Evolutionary conservation across 2,329 filamentous ascomycete species (phyloP), one percentile per base, ranked within the genome.

Genomic region (Ceratocystis harringtonii): DNA sequence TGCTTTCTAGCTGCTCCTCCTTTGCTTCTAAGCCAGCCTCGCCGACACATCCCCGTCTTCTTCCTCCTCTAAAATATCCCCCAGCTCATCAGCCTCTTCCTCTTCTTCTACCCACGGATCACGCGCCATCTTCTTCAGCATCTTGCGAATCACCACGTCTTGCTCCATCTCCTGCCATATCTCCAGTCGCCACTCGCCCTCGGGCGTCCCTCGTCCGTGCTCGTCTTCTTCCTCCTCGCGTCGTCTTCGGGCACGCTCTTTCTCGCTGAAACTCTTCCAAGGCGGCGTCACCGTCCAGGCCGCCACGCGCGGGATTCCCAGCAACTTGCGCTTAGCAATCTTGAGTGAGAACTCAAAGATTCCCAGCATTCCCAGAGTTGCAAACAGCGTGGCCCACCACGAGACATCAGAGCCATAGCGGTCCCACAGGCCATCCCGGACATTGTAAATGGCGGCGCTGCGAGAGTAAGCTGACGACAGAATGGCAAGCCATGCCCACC

Each of bases 371-470:
- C 78, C 74, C 0, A 91, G 74, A 2, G 85, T 82, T 30, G 89
- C 75, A 57, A 92, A 77, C 1, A 92, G 75, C 0, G 84, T 84
- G 1, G 81, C 76, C 89, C 89, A 95, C 88, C 90, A 95, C 0
- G 82, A 76, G 0, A 82, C 75, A 68, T 89, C 87, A 25, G 76
- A 77, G 15, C 90, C 90, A 66, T 88, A 92, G 0, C 80, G 79
- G 19, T 78, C 72, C 6, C 85, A 77, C 70, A 95, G 88, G 32
- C 86, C 85, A 69, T 79, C 75, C 10, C 81, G 81, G 30, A 92
- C 88, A 68, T 84, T 81, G 75, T 94, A 95, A 1, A 78, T 77
- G 25, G 77, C 78, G 0, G 78, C 76, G 17, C 72, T 72, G 1
- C 71, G 70, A 70, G 79, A 74, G 75, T 91, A 94, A 36, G 82